A percentile compares a stretch with the other conserved stretches of the same genome.
phyloP scores from a whole-genome alignment of 345 rosid species.

The Acer saccharum region DNA sequence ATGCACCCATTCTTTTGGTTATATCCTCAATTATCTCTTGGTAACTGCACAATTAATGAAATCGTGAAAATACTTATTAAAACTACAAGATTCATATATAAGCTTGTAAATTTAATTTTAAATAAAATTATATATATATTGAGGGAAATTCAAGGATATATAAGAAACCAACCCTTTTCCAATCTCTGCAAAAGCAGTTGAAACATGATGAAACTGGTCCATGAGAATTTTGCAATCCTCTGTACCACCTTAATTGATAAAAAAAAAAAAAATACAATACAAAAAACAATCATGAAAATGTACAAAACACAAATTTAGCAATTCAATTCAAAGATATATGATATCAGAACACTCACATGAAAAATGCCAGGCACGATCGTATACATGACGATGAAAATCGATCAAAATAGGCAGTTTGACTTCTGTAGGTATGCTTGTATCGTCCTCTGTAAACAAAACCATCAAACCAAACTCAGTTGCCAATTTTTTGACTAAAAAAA shows the following conservation, averaged over 20 bases:
- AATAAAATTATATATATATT: too few species aligned
- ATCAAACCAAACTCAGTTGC: not conserved
- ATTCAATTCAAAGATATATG: not conserved
- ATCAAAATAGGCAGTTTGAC: slow-evolving; percentile 84
- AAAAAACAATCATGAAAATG: not conserved
- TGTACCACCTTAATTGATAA: slow-evolving; percentile 65
- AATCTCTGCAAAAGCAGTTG: slow-evolving; percentile 86
- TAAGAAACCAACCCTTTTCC: slow-evolving; percentile 54
- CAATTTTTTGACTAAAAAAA: not conserved
- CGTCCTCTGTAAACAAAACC: slow-evolving; percentile 76
- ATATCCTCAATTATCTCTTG: slow-evolving; percentile 84
- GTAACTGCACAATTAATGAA: slow-evolving; percentile 46
- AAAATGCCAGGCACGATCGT: slow-evolving; percentile 78
- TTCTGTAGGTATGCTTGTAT: slow-evolving; percentile 81
- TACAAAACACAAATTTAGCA: not conserved
- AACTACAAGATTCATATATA: not conserved
- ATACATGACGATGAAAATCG: slow-evolving; percentile 78
- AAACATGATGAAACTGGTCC: slow-evolving; percentile 39
- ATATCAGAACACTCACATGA: slow-evolving; percentile 62
- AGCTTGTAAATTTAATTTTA: too few species aligned
- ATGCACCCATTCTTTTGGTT: slow-evolving; percentile 86
- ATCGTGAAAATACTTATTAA: not conserved
- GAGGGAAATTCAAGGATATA: too few species aligned
- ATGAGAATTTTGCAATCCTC: slow-evolving; percentile 72
- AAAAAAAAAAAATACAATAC: too few species aligned